Base-by-base conservation (phyloP, 768 basidiomycete species). In the Amanita jacksonii region DNA sequence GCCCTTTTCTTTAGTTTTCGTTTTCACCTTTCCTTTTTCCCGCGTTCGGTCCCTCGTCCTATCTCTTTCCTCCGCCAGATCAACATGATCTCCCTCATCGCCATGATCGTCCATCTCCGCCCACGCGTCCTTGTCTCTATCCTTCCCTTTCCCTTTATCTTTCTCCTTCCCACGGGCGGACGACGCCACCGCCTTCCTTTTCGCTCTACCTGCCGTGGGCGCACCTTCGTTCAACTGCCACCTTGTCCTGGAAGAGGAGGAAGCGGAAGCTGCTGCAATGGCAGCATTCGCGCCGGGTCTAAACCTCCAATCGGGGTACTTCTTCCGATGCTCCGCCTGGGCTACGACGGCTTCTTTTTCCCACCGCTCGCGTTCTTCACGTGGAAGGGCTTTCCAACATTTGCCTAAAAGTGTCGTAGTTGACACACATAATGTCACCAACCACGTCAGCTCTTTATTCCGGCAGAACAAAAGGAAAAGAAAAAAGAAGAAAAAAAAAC, bases 291-390 rank as follows among this genome's bases (percentile, higher is more conserved):
- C 59, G 13, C 75, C 78, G 3, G 82, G 84, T 38, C 81, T 72
- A 59, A 86, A 89, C 39, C 86, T 69, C 85, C 86, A 89, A 60
- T 86, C 81, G 1, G 85, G 85, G 57, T 87, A 87, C 45, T 74
- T 69, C 38, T 68, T 67, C 42, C 84, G 71, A 57, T 88, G 85
- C 57, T 85, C 85, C 0, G 73, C 77, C 54, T 81, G 80, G 0
- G 85, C 85, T 4, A 73, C 64, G 32, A 74, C 66, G 4, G 81
- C 86, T 60, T 80, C 81, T 25, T 70, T 79, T 57, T 88, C 86
- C 85, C 85, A 89, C 38, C 74, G 66, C 48, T 79, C 74, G 45
- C 79, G 72, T 55, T 89, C 81, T 46, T 74, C 68, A 12, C 68
- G 69, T 7, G 83, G 64, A 13, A 89, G 76, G 0, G 76, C 71